These are phyloP conservation scores for Neurospora africana DNA, from an alignment of 495 filamentous ascomycete genomes.

Conservation along the genomic window DNA sequence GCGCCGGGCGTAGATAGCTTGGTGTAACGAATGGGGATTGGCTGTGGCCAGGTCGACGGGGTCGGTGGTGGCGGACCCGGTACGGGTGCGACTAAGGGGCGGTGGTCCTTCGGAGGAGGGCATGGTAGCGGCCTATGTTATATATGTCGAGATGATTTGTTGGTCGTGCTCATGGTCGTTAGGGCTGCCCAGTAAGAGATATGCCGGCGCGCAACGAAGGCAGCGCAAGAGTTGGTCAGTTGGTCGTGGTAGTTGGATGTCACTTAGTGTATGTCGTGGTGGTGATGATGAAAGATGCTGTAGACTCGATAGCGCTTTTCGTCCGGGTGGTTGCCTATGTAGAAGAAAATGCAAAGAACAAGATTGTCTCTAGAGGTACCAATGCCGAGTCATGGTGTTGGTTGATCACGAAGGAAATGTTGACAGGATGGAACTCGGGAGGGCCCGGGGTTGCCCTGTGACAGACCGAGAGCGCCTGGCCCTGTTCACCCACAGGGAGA, in stretches of 20 bases:
- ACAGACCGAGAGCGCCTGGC: background rate
- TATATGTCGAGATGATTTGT: background rate
- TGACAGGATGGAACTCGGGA: too few species aligned
- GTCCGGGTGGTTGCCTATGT: background rate
- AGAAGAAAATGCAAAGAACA: background rate
- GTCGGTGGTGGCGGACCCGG: constrained; percentile 22
- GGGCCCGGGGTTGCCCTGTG: too few species aligned
- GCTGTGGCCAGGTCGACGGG: constrained; percentile 25
- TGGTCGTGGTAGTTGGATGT: background rate
- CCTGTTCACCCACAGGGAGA: background rate
- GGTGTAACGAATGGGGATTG: constrained; percentile 36
- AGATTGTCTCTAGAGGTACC: background rate
- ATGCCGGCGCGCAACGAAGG: background rate
- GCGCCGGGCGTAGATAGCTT: constrained; percentile 55
- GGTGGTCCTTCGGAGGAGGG: constrained; percentile 16
- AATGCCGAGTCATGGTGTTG: background rate
- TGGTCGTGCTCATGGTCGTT: background rate
- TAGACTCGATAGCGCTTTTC: background rate
- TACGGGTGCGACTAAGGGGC: background rate
- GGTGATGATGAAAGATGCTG: background rate
- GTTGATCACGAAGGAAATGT: background rate
- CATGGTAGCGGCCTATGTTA: constrained; percentile 11
- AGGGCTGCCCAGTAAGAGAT: background rate
- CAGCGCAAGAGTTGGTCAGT: background rate
- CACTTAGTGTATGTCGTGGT: background rate